These are phyloP conservation scores for Trichoderma guizhouense DNA, from an alignment of 2,329 filamentous ascomycete species.

Conservation along the genomic window DNA sequence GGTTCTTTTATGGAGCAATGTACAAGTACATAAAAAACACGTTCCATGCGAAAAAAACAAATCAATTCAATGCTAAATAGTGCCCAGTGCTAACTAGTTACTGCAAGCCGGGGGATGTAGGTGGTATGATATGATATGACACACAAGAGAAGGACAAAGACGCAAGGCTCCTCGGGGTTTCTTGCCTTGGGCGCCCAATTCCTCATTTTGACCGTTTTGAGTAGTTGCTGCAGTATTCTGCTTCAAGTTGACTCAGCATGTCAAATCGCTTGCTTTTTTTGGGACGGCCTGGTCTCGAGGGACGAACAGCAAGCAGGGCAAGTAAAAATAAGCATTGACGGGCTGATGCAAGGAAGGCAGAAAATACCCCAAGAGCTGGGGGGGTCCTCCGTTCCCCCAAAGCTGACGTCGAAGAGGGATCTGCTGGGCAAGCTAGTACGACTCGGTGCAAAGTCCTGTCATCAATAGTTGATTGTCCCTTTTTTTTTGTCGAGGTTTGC, in stretches of 20 bases:
- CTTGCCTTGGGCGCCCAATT: background rate
- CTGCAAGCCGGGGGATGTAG: background rate
- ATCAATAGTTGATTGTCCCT: background rate
- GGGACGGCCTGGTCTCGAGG: background rate
- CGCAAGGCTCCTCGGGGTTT: background rate
- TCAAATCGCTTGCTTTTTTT: background rate
- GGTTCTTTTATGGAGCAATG: background rate
- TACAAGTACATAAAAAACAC: background rate
- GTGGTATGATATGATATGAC: background rate
- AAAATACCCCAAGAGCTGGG: background rate
- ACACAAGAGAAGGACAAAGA: background rate
- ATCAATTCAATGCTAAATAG: background rate
- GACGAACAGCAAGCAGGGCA: background rate
- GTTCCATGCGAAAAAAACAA: background rate
- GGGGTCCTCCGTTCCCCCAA: background rate
- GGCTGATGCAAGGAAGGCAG: conserved; percentile 2
- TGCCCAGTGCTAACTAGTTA: background rate
- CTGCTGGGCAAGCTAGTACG: background rate
- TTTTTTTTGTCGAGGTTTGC: background rate
- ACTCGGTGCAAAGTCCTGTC: background rate
- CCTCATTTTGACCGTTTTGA: background rate
- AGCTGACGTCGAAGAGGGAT: background rate
- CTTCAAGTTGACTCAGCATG: background rate
- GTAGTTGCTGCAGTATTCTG: background rate
- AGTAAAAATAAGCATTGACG: conserved; percentile 9